These are phyloP conservation scores for Paecilomyces dactylethromorphus DNA, from an alignment of 2,329 filamentous ascomycete genomes.

Conservation along the genomic window DNA sequence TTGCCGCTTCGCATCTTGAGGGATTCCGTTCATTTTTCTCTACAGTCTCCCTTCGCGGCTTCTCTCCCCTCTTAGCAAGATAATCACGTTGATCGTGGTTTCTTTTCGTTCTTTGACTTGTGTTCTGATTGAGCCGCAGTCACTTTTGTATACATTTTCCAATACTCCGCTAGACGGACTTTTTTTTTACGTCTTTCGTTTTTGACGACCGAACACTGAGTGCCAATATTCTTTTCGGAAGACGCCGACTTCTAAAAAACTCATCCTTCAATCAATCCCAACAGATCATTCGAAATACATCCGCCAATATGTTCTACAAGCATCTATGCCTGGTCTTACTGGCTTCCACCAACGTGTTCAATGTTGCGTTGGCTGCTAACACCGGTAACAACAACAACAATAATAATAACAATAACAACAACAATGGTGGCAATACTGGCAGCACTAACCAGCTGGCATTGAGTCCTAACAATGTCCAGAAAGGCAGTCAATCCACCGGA, in stretches of 20 bases:
- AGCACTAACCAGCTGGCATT: constrained; percentile 20
- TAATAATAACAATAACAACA: constrained; percentile 12
- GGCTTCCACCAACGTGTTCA: constrained; percentile 1
- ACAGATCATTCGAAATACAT: neutral
- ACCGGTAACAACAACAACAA: constrained; percentile 12
- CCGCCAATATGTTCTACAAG: constrained; percentile 5
- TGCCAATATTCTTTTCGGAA: constrained; percentile 5
- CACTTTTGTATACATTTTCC: neutral
- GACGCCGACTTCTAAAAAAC: constrained; percentile 2
- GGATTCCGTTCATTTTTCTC: constrained; percentile 12
- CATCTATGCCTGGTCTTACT: constrained; percentile 2
- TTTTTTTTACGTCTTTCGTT: neutral
- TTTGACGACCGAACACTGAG: neutral
- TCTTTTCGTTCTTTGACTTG: constrained; percentile 1
- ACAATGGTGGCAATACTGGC: constrained; percentile 11
- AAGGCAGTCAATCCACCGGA: constrained; percentile 16
- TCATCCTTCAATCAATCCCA: constrained; percentile 1
- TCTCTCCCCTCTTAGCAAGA: constrained; percentile 3
- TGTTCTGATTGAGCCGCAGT: constrained; percentile 1
- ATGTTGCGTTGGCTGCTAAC: constrained; percentile 1
- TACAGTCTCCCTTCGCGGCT: constrained; percentile 7
- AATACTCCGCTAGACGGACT: constrained; percentile 3
- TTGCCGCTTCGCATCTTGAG: constrained; percentile 5
- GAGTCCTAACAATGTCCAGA: constrained; percentile 36
- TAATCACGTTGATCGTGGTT: constrained; percentile 17